phyloP scores from a whole-genome alignment of 345 rosid genomes.

The Melaleuca quinquenervia region DNA sequence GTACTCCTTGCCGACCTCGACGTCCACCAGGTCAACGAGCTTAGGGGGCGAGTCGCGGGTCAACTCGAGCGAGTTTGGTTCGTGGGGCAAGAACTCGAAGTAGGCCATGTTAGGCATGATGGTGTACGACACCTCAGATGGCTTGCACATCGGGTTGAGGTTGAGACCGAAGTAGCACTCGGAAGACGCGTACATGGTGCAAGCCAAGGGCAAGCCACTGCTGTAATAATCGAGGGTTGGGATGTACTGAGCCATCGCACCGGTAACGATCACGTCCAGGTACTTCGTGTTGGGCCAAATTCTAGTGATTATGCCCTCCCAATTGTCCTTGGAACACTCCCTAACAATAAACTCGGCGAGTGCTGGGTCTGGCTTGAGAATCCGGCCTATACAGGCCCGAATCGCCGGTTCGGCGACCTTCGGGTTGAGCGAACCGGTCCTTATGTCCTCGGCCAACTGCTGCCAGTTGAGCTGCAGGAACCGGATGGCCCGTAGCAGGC shows the following conservation, averaged over 20 bases:
- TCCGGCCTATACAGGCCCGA: constrained; percentile 22
- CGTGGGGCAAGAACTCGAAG: constrained; percentile 79
- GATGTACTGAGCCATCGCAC: constrained; percentile 96
- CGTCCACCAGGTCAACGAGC: constrained; percentile 58
- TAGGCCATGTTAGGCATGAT: constrained; percentile 97
- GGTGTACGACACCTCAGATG: constrained; percentile 79
- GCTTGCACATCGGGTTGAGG: constrained; percentile 76
- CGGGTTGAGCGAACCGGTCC: constrained; percentile 39
- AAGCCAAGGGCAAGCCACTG: constrained; percentile 69
- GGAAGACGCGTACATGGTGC: constrained; percentile 96
- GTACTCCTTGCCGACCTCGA: constrained; percentile 78
- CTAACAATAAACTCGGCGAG: constrained; percentile 40
- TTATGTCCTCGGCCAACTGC: constrained; percentile 48
- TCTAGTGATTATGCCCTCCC: constrained; percentile 67
- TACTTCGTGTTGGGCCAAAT: constrained; percentile 93
- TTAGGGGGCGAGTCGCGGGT: constrained; percentile 16
- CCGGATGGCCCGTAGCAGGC: constrained; percentile 77
- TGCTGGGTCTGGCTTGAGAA: constrained; percentile 42
- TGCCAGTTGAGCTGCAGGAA: constrained; percentile 84
- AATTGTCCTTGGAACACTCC: constrained; percentile 43
- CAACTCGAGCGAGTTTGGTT: constrained; percentile 11
- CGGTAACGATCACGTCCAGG: constrained; percentile 86
- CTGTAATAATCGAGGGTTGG: constrained; percentile 91
- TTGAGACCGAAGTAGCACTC: constrained; percentile 93
- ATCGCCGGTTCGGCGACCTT: constrained; percentile 43